Conservation (phyloP, 495 filamentous ascomycete species). For the Penicillium canescens region DNA sequence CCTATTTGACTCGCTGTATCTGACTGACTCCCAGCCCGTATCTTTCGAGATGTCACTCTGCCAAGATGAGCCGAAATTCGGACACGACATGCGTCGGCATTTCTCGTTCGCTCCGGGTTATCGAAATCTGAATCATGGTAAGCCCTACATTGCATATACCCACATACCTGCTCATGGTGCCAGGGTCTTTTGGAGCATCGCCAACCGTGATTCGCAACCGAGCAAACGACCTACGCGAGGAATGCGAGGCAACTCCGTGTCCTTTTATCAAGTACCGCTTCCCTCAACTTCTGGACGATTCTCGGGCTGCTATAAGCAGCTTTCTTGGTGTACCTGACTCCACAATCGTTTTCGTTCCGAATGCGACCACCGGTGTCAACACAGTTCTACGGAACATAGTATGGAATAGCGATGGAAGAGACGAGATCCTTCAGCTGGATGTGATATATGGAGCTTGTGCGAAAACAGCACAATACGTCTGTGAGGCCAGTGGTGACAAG, state of each 20-base stretch:
- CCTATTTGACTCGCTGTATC: no score
- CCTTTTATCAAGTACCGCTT: constrained; percentile 67
- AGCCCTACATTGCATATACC: not conserved
- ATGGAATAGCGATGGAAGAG: constrained; percentile 48
- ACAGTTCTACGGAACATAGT: constrained; percentile 67
- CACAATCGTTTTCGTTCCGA: constrained; percentile 68
- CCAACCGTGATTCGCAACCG: constrained; percentile 57
- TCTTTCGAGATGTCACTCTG: not conserved
- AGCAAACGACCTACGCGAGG: constrained; percentile 54
- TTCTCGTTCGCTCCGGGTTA: constrained; percentile 65
- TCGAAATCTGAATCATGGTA: constrained; percentile 77
- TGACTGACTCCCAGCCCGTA: not conserved
- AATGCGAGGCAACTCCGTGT: constrained; percentile 62
- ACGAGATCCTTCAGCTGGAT: constrained; percentile 60
- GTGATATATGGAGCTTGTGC: constrained; percentile 72
- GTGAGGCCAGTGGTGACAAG: constrained; percentile 51
- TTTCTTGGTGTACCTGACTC: constrained; percentile 61
- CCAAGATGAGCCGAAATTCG: constrained; percentile 33
- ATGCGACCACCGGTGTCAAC: constrained; percentile 75
- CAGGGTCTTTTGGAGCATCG: constrained; percentile 74
- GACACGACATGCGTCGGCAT: constrained; percentile 54
- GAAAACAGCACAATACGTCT: constrained; percentile 65
- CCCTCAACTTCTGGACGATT: constrained; percentile 57
- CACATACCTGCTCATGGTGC: constrained; percentile 1
- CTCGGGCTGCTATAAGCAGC: constrained; percentile 59